A percentile compares a stretch with the other conserved stretches of the same genome.
Conservation (phyloP, 306 rosid species). For the Pyrus pyrifolia region DNA sequence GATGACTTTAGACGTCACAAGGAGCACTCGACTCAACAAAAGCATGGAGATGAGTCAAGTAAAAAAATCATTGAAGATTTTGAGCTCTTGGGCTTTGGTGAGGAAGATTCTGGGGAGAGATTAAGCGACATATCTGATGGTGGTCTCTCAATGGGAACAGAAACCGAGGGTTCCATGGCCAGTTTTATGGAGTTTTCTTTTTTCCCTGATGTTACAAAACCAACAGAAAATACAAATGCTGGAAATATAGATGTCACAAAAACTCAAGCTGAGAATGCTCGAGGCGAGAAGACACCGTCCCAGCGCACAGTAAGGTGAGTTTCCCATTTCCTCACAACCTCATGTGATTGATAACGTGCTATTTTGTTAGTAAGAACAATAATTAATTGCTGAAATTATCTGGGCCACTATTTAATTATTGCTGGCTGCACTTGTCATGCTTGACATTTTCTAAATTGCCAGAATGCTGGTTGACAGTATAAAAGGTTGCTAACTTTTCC, state of each 20-base stretch:
- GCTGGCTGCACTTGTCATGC: not conserved
- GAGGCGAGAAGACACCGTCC: slow-evolving; percentile 3
- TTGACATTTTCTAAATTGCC: not conserved
- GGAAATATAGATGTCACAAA: slow-evolving; percentile 31
- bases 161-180: slow-evolving; percentile 87
- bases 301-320: slow-evolving; percentile 46
- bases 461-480: not conserved
- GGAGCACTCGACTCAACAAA: slow-evolving; percentile 29
- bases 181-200: slow-evolving; percentile 92
- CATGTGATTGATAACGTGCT: not conserved
- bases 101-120: slow-evolving; percentile 90
- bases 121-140: slow-evolving; percentile 97
- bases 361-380: not conserved
- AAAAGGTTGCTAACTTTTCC: not conserved
- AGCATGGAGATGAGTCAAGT: slow-evolving; percentile 34
- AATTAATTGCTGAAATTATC: not conserved
- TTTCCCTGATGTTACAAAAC: slow-evolving; percentile 74
- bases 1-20: slow-evolving; percentile 51
- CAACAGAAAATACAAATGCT: slow-evolving; percentile 33
- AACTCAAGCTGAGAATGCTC: slow-evolving; percentile 14
- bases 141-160: slow-evolving; percentile 99
- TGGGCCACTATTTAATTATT: not conserved
- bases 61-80: slow-evolving; percentile 57
- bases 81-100: slow-evolving; percentile 82
- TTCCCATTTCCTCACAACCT: not conserved